Evolutionary conservation across 331 rosid genomes (phyloP), one percentile per base, ranked within the genome.

Genomic region (Acacia concinna): DNA sequence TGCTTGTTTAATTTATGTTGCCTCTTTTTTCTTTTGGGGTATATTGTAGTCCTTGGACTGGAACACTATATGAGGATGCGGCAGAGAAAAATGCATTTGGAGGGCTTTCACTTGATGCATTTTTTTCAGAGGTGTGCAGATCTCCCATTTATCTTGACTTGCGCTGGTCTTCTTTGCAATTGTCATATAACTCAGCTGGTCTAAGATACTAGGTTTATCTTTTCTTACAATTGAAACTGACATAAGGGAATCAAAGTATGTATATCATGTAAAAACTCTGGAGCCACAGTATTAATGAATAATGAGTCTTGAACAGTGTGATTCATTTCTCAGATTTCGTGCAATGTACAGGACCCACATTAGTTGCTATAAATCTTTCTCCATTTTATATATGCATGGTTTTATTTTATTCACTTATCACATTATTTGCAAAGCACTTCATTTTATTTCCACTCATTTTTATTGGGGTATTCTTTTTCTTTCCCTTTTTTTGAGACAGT

Each of bases 31-130:
- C 74, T 15, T 1, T 56, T 10, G 4, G 63, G 18, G 7, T 3
- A 31, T 74, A 78, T 67, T 84, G 86, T 82, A 96, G 99, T 83
- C 97, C 99, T n/a, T 93, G 97, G 93, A 82, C 67, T 56, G 96
- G 88, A 78, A 62, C 75, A 66, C 97, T 89, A 44, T 96, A 85
- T 23, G 89, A 81, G 79, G 99, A 96, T 78, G 89, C 92, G 71
- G 97, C 88, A 4, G 92, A 95, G 87, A 86, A 44, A 84, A 91
- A 91, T 78, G 93, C 97, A 68, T 86, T 96, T 86, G 94, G 94
- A 75, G 99, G 93, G 78, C 74, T 96, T 37, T 88, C 91, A 41
- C 86, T 90, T 86, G 94, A 93, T 79, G 98, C 89, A 46, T 96
- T 96, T 81, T 87, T 93, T 79, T 90, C 99, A 23, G 83, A 89